Conservation (phyloP, 2,329 filamentous ascomycete species). For the Emericellopsis atlantica region DNA sequence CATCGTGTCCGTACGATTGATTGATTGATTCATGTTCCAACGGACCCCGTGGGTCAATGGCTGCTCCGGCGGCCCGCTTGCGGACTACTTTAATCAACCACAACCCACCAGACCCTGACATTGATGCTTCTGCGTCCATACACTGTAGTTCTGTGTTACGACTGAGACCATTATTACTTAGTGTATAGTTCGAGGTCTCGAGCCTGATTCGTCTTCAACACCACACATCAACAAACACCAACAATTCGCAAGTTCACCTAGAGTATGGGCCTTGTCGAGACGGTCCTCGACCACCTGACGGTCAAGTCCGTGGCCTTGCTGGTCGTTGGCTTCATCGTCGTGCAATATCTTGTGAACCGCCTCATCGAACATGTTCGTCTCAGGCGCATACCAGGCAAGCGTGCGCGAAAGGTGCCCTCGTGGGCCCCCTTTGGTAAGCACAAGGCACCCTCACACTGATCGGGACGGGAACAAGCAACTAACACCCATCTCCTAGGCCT, state of each 20-base stretch:
- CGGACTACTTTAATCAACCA: too few relatives aligned
- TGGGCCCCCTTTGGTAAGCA: conserved; percentile 32
- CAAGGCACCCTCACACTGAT: background rate
- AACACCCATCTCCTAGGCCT: conserved; percentile 28
- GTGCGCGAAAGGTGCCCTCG: conserved; percentile 21
- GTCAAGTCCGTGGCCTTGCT: conserved; percentile 22
- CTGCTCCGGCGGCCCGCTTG: too few relatives aligned
- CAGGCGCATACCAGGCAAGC: conserved; percentile 25
- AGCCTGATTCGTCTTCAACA: background rate
- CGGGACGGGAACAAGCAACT: background rate
- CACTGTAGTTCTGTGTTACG: too few relatives aligned
- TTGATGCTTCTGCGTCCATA: too few relatives aligned
- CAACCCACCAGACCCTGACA: too few relatives aligned
- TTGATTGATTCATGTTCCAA: too few relatives aligned
- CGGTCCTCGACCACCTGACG: conserved; percentile 29
- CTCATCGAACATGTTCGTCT: conserved; percentile 31
- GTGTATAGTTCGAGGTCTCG: too few relatives aligned
- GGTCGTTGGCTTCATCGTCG: conserved; percentile 19
- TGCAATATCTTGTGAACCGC: conserved; percentile 23
- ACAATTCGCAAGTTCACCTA: background rate
- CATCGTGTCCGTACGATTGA: too few relatives aligned
- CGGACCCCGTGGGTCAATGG: too few relatives aligned
- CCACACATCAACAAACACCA: background rate
- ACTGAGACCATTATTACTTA: too few relatives aligned
- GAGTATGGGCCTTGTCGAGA: conserved; percentile 39